Base-by-base conservation (phyloP, 2,329 filamentous ascomycete genomes). In the Lasiodiplodia citricola region DNA sequence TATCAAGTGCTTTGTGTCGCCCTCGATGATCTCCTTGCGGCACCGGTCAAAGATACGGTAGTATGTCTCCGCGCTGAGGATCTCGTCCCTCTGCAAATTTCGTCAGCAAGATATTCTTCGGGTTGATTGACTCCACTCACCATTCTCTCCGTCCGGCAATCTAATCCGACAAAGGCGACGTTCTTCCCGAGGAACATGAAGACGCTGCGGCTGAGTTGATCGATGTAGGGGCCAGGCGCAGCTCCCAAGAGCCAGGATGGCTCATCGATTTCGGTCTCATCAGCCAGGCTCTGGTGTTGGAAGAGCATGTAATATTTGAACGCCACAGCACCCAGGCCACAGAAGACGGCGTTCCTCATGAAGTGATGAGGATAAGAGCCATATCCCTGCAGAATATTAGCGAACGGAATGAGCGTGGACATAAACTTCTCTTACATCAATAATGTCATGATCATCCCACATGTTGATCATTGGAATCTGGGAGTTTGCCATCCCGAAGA, bases 241-340 rank as follows among this genome's bases (percentile, higher is more conserved):
- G 87, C 83, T 6, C 96, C 96, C 4, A 98, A 82, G 21, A 96
- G 83, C 96, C 96, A 98, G 76, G 93, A 97, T 2, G 95, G 93
- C 79, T 99, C 96, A 2, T 92, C 88, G 44, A 87, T 84, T 72
- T 96, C 90, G 0, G 90, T 93, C 81, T 99, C 96, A 56, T 90
- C 88, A 0, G 88, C 83, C 3, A 97, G 85, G 72, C 92, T 97
- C 79, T 99, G 96, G 74, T 99, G 96, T 79, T 99, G 96, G 83
- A 99, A 99, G 10, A 99, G 87, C 90, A 99, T 91, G 76, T 99
- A 99, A 81, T 98, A 99, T 79, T 99, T 99, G 87, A 96, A 98
- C 0, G 95, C 95, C 62, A 98, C 89, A 47, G 91, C 92, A 2
- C 96, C 96, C 10, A 99, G 81, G 0, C 96, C 96, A 2, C 90